Evolutionary conservation across 2,329 filamentous ascomycete genomes (phyloP), one percentile per base, ranked within the genome.

Genomic region (Diaporthe citrichinensis): DNA sequence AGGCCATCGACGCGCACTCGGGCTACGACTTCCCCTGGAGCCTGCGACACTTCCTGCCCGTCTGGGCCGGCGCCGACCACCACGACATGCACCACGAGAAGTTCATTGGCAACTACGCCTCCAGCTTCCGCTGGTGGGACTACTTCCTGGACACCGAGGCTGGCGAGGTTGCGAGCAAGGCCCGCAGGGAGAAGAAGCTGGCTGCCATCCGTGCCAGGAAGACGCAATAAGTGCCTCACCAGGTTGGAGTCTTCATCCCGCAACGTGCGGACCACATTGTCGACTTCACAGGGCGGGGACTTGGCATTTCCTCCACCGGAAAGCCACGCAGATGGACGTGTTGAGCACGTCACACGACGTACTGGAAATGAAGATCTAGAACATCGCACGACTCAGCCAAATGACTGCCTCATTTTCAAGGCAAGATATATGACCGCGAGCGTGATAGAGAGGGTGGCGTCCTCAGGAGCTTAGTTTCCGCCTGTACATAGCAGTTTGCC

Each of bases 91-190:
- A 99, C 87, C 97, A 99, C 87, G 97, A 99, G 89, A 95, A 95
- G 84, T 99, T 99, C 87, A 95, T 99, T 78, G 97, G 97, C 81
- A 99, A 99, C 89, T 99, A 98, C 84, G 89, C 96, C 71, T 98
- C 95, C 83, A 98, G 95, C 89, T 99, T 99, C 92, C 92, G 96
- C 85, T 99, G 97, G 97, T 99, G 97, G 97, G 97, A 99, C 87
- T 98, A 94, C 84, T 84, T 93, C 80, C 90, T 98, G 79, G 96
- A 98, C 86, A 99, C 97, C 77, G 96, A 99, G 90, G 95, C 95
- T 78, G 95, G 94, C 72, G 91, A 94, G 51, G 96, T 97, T 85
- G 95, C 96, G 55, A 90, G 94, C 80, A 96, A 95, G 92, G 91
- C 90, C 83, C 93, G 96, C 82, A 91, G 95, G 76, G 95, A 97